Percentiles rank a stretch among this genome's conserved stretches.
Conservation (phyloP, 2,329 filamentous ascomycete species). For the Monilinia polystroma region DNA sequence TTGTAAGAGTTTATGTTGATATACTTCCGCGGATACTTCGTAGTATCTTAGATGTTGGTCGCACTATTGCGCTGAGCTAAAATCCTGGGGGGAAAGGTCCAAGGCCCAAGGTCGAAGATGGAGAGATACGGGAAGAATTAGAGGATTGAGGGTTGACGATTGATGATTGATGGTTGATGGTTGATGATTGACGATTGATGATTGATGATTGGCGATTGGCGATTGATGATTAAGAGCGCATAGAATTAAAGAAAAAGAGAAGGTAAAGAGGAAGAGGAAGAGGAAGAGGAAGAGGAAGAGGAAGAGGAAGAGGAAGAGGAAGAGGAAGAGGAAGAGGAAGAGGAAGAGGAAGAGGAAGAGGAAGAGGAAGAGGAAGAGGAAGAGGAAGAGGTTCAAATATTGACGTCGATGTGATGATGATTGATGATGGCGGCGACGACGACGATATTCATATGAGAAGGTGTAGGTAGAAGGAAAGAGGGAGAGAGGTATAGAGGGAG, state of each 20-base stretch:
- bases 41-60: background rate
- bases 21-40: background rate
- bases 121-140: background rate
- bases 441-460: background rate
- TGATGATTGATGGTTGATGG: too few relatives aligned
- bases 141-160: background rate
- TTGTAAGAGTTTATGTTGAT: background rate
- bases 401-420: background rate
- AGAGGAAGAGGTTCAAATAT: background rate
- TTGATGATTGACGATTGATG: too few relatives aligned
- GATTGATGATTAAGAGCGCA: background rate
- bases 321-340: too few relatives aligned
- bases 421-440: background rate
- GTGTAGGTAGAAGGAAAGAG: background rate
- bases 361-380: too few relatives aligned
- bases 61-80: conserved; percentile 2
- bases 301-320: too few relatives aligned
- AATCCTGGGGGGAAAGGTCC: background rate
- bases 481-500: too few relatives aligned
- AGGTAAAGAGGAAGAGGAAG: background rate
- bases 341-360: too few relatives aligned
- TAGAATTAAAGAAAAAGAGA: background rate
- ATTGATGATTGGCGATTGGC: too few relatives aligned
- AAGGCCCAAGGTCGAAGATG: too few relatives aligned
- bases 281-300: too few relatives aligned